Percentiles rank a stretch among this genome's conserved stretches.
Conservation (phyloP, 441 rosid species). For the Kokia cookei region DNA sequence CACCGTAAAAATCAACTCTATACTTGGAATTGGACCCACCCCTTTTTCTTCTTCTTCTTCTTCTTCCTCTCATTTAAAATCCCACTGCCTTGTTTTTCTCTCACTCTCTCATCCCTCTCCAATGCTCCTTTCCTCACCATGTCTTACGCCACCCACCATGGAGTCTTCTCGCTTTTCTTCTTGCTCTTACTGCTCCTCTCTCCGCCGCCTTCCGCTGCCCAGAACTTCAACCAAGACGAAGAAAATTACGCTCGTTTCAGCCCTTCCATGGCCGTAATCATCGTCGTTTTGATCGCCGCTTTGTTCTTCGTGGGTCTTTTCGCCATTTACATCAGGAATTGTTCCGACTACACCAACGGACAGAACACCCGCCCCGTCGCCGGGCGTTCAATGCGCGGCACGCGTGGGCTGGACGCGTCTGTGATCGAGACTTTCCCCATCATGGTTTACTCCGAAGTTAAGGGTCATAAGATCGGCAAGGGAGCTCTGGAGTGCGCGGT, state of each 20-base stretch:
- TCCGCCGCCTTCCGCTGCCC: conserved; percentile 15
- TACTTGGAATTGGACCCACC: neutral
- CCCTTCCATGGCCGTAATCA: conserved; percentile 69
- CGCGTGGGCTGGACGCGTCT: conserved; percentile 48
- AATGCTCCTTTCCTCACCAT: neutral
- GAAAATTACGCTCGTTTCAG: conserved; percentile 36
- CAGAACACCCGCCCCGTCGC: conserved; percentile 15
- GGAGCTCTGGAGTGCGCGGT: conserved; percentile 85
- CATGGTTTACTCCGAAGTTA: conserved; percentile 67
- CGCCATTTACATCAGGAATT: conserved; percentile 75
- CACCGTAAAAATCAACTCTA: neutral
- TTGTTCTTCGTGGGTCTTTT: conserved; percentile 75
- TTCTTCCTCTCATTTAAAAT: neutral
- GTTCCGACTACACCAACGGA: conserved; percentile 17
- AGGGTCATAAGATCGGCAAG: conserved; percentile 67
- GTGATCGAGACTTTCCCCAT: conserved; percentile 69
- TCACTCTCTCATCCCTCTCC: neutral
- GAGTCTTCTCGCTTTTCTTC: neutral
- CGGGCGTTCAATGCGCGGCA: conserved; percentile 24
- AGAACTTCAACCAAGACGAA: conserved; percentile 2
- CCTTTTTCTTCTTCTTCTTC: neutral
- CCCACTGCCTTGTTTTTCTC: neutral
- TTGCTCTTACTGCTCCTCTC: conserved; percentile 5
- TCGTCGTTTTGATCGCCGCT: conserved; percentile 55
- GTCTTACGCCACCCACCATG: neutral